Evolutionary conservation across 495 filamentous ascomycete species (phyloP), one percentile per base, ranked within the genome.

Genomic region (Talaromyces proteolyticus): DNA sequence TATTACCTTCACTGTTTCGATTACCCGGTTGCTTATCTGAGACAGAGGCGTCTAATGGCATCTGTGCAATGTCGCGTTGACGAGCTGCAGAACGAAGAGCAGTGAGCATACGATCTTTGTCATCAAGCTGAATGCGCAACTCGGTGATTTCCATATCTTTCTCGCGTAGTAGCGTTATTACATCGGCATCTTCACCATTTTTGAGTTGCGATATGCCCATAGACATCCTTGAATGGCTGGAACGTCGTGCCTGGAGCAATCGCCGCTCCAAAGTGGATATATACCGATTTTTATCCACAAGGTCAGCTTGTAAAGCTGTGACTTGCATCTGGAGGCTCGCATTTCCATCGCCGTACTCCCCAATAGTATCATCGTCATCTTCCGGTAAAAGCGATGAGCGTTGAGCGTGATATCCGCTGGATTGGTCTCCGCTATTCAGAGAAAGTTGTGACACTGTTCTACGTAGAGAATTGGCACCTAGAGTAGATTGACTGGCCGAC

Each of bases 131-230:
- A 19, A 90, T 86, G 12, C 90, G 80, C 23, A 98, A 80, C 57
- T 95, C 91, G 23, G 85, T 82, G 57, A 98, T 96, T 64, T 98
- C 93, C 49, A 86, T 81, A 59, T 98, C 93, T 62, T 93, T 96
- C 57, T 96, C 93, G 56, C 82, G 84, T 23, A 98, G 64, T 23
- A 89, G 53, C 37, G 81, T 63, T 23, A 80, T 76, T 42, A 86
- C 67, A 53, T 85, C 84, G 29, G 83, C 78, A 51, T 87, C 82
- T 52, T 89, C 87, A 24, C 72, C 74, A 12, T 67, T 52, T 57
- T 83, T 86, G 26, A 77, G 72, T 14, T 72, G 65, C 3, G 72
- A 76, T 47, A 89, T 72, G 2, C 84, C 83, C 24, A 85, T 77
- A 24, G 89, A 93, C 44, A 91, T 83, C 20, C 91, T 80, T 2